A percentile compares a stretch with the other conserved stretches of the same genome.
These are phyloP conservation scores for Berkeleyomyces rouxiae DNA, from an alignment of 2,329 filamentous ascomycete genomes.

Conservation along the genomic window DNA sequence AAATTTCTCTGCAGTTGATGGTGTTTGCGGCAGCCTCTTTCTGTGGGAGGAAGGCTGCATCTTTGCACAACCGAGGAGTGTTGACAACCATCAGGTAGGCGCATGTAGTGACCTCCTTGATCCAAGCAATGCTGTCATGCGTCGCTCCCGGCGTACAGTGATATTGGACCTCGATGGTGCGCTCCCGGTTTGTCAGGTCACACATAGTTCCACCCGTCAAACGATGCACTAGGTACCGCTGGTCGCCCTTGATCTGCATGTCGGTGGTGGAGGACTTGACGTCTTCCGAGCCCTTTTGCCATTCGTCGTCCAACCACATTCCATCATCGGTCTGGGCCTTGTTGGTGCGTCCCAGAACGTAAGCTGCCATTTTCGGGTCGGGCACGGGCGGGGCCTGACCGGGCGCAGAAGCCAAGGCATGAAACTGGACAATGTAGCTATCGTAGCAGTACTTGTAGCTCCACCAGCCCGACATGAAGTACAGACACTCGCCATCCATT, in stretches of 20 bases:
- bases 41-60: constrained; percentile 71
- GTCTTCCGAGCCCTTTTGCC: constrained; percentile 17
- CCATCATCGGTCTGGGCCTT: constrained; percentile 17
- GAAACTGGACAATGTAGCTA: constrained; percentile 75
- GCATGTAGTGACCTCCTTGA: constrained; percentile 84
- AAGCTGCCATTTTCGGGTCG: constrained; percentile 61
- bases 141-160: constrained; percentile 61
- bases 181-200: constrained; percentile 65
- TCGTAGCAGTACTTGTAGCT: constrained; percentile 91
- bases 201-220: constrained; percentile 67
- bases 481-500: constrained; percentile 68
- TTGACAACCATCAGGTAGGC: constrained; percentile 87
- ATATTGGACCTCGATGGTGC: constrained; percentile 70
- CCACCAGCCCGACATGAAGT: constrained; percentile 79
- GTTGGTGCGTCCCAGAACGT: constrained; percentile 46
- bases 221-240: constrained; percentile 70
- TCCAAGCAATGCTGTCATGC: constrained; percentile 68
- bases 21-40: constrained; percentile 59
- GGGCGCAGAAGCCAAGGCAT: constrained; percentile 53
- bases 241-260: constrained; percentile 66
- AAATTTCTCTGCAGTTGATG: constrained; percentile 60
- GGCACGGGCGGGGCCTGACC: constrained; percentile 59
- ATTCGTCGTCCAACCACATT: constrained; percentile 17
- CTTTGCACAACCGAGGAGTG: constrained; percentile 73
- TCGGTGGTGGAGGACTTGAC: constrained; percentile 24